These are phyloP conservation scores for Coemansia biformis DNA, from an alignment of 192 early-diverging fungal genomes.

Conservation along the genomic window DNA sequence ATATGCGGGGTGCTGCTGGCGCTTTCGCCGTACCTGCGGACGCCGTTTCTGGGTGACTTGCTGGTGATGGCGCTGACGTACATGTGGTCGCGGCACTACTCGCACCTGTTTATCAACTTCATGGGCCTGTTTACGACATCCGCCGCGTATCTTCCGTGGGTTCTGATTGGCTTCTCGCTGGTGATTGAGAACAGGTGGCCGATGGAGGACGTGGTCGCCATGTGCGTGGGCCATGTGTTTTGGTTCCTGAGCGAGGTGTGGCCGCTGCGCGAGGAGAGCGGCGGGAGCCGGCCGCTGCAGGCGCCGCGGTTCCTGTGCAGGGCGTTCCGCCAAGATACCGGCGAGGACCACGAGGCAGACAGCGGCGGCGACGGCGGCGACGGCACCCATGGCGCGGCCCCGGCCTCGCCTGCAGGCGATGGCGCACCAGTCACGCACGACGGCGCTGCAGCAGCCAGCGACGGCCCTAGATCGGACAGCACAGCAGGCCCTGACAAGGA, in stretches of 20 bases:
- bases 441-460: not conserved
- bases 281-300: conserved; percentile 13
- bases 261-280: conserved; percentile 64
- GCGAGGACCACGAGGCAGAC: not conserved
- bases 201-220: conserved; percentile 71
- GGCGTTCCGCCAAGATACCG: conserved; percentile 24
- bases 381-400: not conserved
- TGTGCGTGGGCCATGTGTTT: conserved; percentile 87
- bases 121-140: conserved; percentile 86
- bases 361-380: not conserved
- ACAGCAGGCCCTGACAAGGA: too few relatives aligned
- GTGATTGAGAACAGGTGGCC: conserved; percentile 70
- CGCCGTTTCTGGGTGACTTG: conserved; percentile 78
- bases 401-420: not conserved
- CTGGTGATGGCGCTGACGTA: conserved; percentile 86
- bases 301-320: conserved; percentile 33
- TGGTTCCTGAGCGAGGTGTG: conserved; percentile 96
- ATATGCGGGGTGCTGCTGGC: conserved; percentile 54
- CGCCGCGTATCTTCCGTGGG: conserved; percentile 90
- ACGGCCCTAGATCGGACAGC: not conserved
- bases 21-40: conserved; percentile 31
- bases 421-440: not conserved
- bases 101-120: conserved; percentile 81
- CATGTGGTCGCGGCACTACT: conserved; percentile 95
- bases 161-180: conserved; percentile 79